Base-by-base conservation (phyloP, 495 filamentous ascomycete species). In the Penicillium longicatenatum region DNA sequence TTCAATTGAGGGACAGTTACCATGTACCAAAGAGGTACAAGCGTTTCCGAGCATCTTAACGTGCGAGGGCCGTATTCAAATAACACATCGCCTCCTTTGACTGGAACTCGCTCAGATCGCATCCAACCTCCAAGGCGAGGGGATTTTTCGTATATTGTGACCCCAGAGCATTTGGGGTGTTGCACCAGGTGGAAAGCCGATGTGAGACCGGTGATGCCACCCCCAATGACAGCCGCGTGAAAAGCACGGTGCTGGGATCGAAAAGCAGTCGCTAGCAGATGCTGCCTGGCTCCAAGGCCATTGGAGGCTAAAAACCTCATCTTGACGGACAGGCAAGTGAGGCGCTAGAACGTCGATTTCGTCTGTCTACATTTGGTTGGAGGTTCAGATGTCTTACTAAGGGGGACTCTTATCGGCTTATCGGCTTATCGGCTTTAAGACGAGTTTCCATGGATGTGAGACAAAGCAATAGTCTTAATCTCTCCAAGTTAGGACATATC, bases 11-110 rank as follows among this genome's bases (percentile, higher is more conserved):
- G 26, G 48, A 8, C n/a, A 37, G 69, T 57, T 76, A 90, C 88
- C 77, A 91, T 67, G 55, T 82, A 75, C 24, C 84, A 64, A 12
- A 84, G 75, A 17, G 80, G 71, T 24, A 82, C 50, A 17, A 78
- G 80, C 53, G 73, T 70, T 24, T 75, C 61, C 10, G 76, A 72
- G 29, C 84, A 75, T 55, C 88, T 79, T 54, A 98, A 70, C 43
- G 91, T 92, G 57, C 94, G 82, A 45, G 95, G 92, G 0, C 94
- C 94, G 60, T 84, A 78, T 75, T 98, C 93, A 61, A 97, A 94
- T 5, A 89, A 61, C 19, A 96, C 83, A 5, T 84, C 68, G 43
- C 78, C 77, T 50, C 72, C 74, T 50, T 84, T 70, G 62, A 92
- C 84, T n/a, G 82, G 69, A 8, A 91, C 75, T 43, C 70, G 69